Percentiles rank a stretch among this genome's conserved stretches.
Conservation (phyloP, 2,329 filamentous ascomycete genomes). For the Penicillium fuscoglaucum region DNA sequence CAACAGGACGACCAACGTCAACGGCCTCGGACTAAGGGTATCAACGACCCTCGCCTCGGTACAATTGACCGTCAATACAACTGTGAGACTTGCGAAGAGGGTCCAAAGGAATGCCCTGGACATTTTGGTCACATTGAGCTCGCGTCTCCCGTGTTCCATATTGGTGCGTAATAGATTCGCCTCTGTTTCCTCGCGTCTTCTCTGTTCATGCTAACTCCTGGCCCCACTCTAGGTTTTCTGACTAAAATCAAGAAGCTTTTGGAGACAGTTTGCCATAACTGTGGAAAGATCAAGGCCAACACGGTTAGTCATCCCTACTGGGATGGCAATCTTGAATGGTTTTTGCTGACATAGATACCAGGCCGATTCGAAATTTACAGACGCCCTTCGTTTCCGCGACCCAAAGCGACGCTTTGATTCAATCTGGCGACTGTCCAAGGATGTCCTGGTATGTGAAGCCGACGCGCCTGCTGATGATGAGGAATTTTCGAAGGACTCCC, state of each 20-base stretch:
- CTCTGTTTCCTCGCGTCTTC: slow-evolving; percentile 5
- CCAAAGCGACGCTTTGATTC: slow-evolving; percentile 92
- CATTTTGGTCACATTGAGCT: slow-evolving; percentile 99
- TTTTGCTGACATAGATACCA: slow-evolving; percentile 55
- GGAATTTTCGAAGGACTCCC: slow-evolving; percentile 66
- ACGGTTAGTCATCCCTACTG: slow-evolving; percentile 80
- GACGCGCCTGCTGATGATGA: slow-evolving; percentile 68
- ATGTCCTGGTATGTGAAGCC: slow-evolving; percentile 79
- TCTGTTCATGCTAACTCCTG: slow-evolving; percentile 28
- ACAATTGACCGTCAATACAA: slow-evolving; percentile 95
- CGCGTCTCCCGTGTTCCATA: slow-evolving; percentile 91
- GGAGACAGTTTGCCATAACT: slow-evolving; percentile 98
- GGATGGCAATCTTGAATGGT: slow-evolving; percentile 57
- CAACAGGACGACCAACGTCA: slow-evolving; percentile 78
- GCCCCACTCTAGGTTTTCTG: slow-evolving; percentile 71
- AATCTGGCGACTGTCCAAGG: slow-evolving; percentile 90
- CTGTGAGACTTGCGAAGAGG: slow-evolving; percentile 94
- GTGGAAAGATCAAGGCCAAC: slow-evolving; percentile 95
- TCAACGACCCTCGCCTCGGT: slow-evolving; percentile 94
- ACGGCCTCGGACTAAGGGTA: slow-evolving; percentile 83
- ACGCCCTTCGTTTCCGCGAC: slow-evolving; percentile 81
- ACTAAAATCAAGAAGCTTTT: slow-evolving; percentile 99
- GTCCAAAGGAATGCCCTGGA: slow-evolving; percentile 92
- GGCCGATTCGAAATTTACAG: slow-evolving; percentile 79
- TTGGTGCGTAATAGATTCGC: slow-evolving; percentile 50